Conservation (phyloP, 345 rosid genomes). For the Aquilaria yunnanensis region DNA sequence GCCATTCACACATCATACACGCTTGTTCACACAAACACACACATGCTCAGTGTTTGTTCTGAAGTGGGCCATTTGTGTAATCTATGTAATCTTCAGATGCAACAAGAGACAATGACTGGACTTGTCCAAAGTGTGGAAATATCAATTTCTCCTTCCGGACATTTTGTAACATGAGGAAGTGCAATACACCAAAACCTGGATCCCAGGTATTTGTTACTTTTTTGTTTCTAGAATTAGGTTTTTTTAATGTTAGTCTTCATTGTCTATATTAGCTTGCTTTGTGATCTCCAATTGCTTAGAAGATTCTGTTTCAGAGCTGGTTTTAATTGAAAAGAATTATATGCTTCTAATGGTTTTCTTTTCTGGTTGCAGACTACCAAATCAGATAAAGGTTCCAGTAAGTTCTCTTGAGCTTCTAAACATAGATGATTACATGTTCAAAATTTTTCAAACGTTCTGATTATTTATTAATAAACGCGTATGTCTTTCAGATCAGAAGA, state of each 20-base stretch:
- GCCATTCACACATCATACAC: not conserved
- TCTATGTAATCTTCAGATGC: constrained; percentile 33
- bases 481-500: constrained; percentile 60
- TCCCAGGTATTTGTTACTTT: constrained; percentile 54
- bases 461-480: not conserved
- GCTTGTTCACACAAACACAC: too few species aligned
- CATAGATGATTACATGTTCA: constrained; percentile 12
- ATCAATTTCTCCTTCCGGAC: constrained; percentile 83
- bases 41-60: not conserved
- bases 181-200: constrained; percentile 92
- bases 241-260: too few species aligned
- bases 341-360: constrained; percentile 3
- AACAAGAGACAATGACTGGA: constrained; percentile 85
- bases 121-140: constrained; percentile 91
- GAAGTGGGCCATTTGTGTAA: too few species aligned
- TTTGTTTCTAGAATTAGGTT: too few species aligned
- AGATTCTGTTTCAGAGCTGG: too few species aligned
- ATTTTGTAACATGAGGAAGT: constrained; percentile 93
- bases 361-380: constrained; percentile 50
- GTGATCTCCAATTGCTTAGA: not conserved
- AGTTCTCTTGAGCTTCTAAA: constrained; percentile 22
- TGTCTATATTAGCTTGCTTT: too few species aligned
- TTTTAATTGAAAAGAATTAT: too few species aligned
- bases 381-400: constrained; percentile 70
- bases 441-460: constrained; percentile 10